Evolutionary conservation across 2,329 filamentous ascomycete species (phyloP), one percentile per base, ranked within the genome.

Genomic region (Trichoderma harzianum): DNA sequence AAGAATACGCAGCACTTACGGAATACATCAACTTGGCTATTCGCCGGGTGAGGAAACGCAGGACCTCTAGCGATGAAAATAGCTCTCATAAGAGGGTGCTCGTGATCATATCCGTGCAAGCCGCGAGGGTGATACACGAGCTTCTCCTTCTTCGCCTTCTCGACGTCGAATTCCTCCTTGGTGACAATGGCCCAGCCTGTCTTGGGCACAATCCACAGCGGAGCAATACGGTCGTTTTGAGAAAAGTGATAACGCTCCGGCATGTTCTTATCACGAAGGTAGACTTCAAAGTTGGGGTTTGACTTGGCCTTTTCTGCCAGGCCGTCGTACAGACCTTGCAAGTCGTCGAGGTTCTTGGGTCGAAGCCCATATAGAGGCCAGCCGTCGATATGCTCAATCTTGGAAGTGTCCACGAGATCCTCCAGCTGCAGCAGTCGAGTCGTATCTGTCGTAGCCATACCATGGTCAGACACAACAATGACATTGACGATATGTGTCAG

Each of bases 391-490:
- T 96, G 94, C 72, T 92, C 91, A 58, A 98, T 90, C 76, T 94
- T 87, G 63, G 83, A 84, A 7, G 92, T 86, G 79, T 98, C 93
- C 61, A 98, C 86, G 5, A 98, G 83, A 78, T 98, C 94, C 74
- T 99, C 96, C 3, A 98, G 85, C 81, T 98, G 96, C 30, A 98
- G 87, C 60, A 98, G 84, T 12, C 96, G 89, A 21, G 90, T 86
- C 0, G 88, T 89, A 72, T 95, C 93, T 0, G 96, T 98, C 0
- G 94, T 97, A 1, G 96, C 96, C 96, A 99, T 99, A 65, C 96
- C 96, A 79, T 99, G 96, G 79, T 99, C 96, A 0, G 94, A 98
- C 3, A 99, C 95, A n/a, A 99, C 87, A 39, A 99, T 90, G 8
- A 99, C 88, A 75, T 99, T 99, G 78, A 98, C 93, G 73, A 99